Conservation (phyloP, 2,329 filamentous ascomycete species). For the Hymenoscyphus repandus region DNA sequence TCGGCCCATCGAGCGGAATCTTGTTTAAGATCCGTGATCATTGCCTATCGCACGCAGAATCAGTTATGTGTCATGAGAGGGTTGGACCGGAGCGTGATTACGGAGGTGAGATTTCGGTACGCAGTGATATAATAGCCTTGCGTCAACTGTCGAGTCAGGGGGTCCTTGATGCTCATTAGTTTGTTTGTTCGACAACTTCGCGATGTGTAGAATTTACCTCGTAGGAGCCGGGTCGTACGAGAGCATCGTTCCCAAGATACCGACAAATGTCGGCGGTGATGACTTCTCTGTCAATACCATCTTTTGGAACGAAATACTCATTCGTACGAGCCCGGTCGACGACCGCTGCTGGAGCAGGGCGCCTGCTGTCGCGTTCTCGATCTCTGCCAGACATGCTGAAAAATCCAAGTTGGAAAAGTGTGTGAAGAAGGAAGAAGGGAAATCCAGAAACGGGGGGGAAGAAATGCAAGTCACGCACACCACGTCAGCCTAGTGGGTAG, state of each 20-base stretch:
- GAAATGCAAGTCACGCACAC: slow-evolving; percentile 30
- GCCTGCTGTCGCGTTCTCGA: slow-evolving; percentile 25
- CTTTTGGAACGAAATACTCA: slow-evolving; percentile 75
- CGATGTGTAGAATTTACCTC: slow-evolving; percentile 48
- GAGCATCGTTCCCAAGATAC: slow-evolving; percentile 76
- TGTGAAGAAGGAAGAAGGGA: slow-evolving; percentile 28
- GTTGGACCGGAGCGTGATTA: slow-evolving; percentile 36
- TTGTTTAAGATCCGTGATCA: slow-evolving; percentile 49
- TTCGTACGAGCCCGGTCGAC: slow-evolving; percentile 51
- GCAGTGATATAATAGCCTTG: slow-evolving; percentile 74
- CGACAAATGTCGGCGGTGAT: slow-evolving; percentile 81
- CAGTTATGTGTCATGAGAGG: slow-evolving; percentile 11
- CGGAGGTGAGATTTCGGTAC: slow-evolving; percentile 72
- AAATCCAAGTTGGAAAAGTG: slow-evolving; percentile 24
- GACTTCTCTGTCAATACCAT: slow-evolving; percentile 78
- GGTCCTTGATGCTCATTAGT: slow-evolving; percentile 38
- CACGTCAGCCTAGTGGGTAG: slow-evolving; percentile 29
- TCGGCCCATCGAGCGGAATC: slow-evolving; percentile 46
- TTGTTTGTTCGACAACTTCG: not conserved
- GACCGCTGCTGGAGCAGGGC: slow-evolving; percentile 23
- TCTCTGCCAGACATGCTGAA: slow-evolving; percentile 23
- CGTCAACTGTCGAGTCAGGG: slow-evolving; percentile 53
- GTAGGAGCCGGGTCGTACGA: slow-evolving; percentile 69
- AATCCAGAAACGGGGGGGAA: slow-evolving; percentile 26
- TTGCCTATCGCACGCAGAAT: slow-evolving; percentile 37